Evolutionary conservation across 2,329 filamentous ascomycete species (phyloP), one percentile per base, ranked within the genome.

Genomic region (Aspergillus fumigatus): DNA sequence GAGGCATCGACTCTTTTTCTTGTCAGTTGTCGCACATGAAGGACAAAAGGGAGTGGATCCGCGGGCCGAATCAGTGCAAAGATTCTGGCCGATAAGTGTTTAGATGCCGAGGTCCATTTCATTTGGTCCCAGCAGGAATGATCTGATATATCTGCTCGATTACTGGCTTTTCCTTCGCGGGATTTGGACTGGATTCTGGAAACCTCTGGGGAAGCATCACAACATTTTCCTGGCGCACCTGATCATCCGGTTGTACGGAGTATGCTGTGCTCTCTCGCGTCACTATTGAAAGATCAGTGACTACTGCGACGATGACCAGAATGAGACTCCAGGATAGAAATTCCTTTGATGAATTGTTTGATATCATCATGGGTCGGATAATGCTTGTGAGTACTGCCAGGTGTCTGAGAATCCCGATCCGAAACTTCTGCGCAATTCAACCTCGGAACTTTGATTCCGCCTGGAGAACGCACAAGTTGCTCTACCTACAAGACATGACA

Each of bases 61-160:
- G 59, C 65, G 59, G 62, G 56, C 63, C 64, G 59, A 69, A 66
- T 67, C 63, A 62, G 50, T 50, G 21, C 40, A 43, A 23, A 48
- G 48, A 50, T 48, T 59, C 56, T 62, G 57, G 47, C 55, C 53
- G 59, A 60, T 63, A 50, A 51, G 52, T 55, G 55, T 51, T 51
- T 58, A 62, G 57, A 68, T 67, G 67, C 68, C 68, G 68, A 70
- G 68, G 68, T 70, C 57, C 62, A 58, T 60, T 62, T 47, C 27
- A 14, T 14, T 25, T 14, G 43, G 5, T 17, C 32, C 26, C 48
- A 47, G 56, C 43, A 40, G 50, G 21, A 27, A 45, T 26, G 27
- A 41, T 27, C 25, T 47, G 51, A 23, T 35, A 41, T 43, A 17
- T 38, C 32, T 38, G 21, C 40, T 23, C 4, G 19, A 43, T 43